Base-by-base conservation (phyloP, 768 basidiomycete species). In the Lentinus brumalis region DNA sequence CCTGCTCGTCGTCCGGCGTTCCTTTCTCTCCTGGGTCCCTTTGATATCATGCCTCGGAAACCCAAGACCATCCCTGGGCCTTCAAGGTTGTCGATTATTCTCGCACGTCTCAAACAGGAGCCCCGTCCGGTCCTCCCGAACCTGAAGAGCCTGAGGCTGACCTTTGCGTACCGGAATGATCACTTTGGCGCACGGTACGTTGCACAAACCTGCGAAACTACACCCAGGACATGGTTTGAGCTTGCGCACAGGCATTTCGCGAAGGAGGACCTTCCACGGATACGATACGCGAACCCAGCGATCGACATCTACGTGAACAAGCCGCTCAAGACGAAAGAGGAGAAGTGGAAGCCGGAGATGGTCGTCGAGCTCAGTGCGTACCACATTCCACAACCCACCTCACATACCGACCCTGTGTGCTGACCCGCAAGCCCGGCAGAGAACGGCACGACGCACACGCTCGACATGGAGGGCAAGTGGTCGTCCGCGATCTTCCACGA, bases 161-260 rank as follows among this genome's bases (percentile, higher is more conserved):
- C 83, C 0, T 78, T 82, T 46, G 88, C 87, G 2, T 75, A 76
- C 35, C 77, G 78, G 67, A 89, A 90, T 68, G 86, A 89, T 72
- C 87, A 91, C 70, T 89, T 86, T 69, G 89, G 88, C 64, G 88
- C 89, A 30, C 80, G 88, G 91, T 90, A 56, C 65, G 83, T 62
- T 29, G 18, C 15, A 21, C 35, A 8, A 51, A 9, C 3, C 45
- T 30, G 35, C 38, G 18, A 58, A 5, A 16, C 26, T 12, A 21
- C 55, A 30, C 50, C 38, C 16, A 26, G 21, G 42, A 44, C 18
- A 18, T 42, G 21, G 14, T 35, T 15, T 47, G 15, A 15, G 38
- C 11, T 29, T 16, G 41, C 7, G n/a, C 30, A 50, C 59, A 91
- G 92, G 47, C 86, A 91, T 77, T 93, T 94, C 64, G 80, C 89